Evolutionary conservation across 805 yeast species (phyloP).

Genomic region (Metschnikowia proteae): DNA sequence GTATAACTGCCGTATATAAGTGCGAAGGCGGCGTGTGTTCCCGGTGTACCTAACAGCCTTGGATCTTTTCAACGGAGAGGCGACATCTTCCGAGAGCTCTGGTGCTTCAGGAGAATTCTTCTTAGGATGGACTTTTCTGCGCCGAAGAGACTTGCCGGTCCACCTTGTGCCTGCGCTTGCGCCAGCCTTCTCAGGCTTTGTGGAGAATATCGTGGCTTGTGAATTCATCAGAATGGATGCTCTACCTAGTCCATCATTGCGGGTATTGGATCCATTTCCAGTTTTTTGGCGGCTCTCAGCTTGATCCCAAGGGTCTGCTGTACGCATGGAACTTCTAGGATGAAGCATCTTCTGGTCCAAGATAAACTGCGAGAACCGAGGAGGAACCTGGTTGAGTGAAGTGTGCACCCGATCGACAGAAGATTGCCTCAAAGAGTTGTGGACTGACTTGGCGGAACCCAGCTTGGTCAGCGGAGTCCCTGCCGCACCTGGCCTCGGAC

Average conservation of each 20-base stretch:
- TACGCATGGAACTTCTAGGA: constrained; percentile 2
- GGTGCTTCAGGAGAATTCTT: no score
- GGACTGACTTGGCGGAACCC: background rate
- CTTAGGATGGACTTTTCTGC: background rate
- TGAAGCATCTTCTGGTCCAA: constrained; percentile 27
- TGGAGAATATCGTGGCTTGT: constrained; percentile 44
- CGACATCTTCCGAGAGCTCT: background rate
- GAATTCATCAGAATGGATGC: constrained; percentile 39
- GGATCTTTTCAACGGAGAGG: background rate
- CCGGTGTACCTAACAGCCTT: constrained; percentile 1
- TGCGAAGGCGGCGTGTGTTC: background rate
- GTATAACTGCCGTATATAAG: background rate
- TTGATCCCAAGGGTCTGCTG: background rate
- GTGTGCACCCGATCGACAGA: background rate
- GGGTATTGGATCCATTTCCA: background rate
- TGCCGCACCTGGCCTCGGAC: background rate
- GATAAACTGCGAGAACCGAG: constrained; percentile 38
- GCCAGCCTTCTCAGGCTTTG: constrained; percentile 24
- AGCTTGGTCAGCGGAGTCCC: background rate
- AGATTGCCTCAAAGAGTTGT: background rate
- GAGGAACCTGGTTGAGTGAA: constrained; percentile 35
- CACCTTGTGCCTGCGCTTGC: background rate
- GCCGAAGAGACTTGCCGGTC: background rate
- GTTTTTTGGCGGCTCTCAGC: background rate
- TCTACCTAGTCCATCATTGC: no score